Evolutionary conservation across 768 basidiomycete species (phyloP), one percentile per base, ranked within the genome.

Genomic region (Candolleomyces eurysporus): DNA sequence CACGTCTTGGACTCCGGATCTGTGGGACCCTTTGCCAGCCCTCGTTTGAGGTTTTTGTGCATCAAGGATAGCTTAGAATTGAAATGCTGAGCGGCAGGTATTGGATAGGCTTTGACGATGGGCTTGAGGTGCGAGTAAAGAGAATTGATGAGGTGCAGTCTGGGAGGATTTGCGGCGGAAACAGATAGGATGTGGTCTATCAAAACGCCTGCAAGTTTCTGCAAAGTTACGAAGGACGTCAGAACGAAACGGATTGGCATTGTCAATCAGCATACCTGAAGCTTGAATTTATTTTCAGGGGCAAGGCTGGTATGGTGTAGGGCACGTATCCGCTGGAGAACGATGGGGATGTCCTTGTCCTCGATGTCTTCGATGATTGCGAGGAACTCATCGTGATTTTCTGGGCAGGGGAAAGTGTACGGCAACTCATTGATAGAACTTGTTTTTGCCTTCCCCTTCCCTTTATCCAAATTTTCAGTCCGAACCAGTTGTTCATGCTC

Each of bases 241-340:
- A 45, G n/a, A 58, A 56, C 21, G n/a, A 43, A 48, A 48, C 32
- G 16, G 26, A 32, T 39, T 54, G 30, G 57, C 21, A 30, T 57
- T 21, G 31, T 16, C 26, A 31, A 17, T 42, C 26, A 40, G 71
- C 81, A 55, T 64, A 93, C 96, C 85, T 96, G 93, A 21, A 98
- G 78, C 75, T 92, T 97, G 71, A 84, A 82, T 69, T 95, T 97
- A 78, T 99, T 98, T 19, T 92, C 94, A 19, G 89, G 85, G 1
- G 85, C 88, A n/a, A 98, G 78, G 69, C 93, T 96, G 0, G 96
- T 91, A 69, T 99, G 97, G 69, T 97, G 88, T 8, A 98, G 76
- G 0, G 92, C 83, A 11, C 96, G 85, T 50, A 98, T 95, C 48
- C 97, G 90, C 68, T 98, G 90, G 40, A 98, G 79, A 2, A 98